Evolutionary conservation across 371 early-diverging fungal species (phyloP).

Genomic region (Mortierella sp.): DNA sequence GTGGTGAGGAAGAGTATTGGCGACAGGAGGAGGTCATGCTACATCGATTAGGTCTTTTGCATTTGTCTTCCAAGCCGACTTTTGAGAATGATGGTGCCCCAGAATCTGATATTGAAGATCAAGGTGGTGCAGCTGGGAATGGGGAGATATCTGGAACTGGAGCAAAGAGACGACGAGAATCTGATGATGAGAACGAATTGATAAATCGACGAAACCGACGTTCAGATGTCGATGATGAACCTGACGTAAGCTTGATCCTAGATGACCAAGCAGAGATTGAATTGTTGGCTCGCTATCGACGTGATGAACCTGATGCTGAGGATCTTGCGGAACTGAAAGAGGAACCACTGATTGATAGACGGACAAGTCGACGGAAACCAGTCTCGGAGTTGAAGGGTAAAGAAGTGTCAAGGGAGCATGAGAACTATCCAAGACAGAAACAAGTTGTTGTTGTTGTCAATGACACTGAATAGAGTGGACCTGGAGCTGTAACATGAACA

Average conservation of each 20-base stretch:
- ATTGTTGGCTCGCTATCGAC: conserved; percentile 16
- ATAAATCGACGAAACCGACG: background rate
- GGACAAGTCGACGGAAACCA: conserved; percentile 2
- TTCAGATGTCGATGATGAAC: background rate
- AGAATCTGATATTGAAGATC: conserved; percentile 8
- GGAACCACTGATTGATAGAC: conserved; percentile 23
- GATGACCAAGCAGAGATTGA: conserved; percentile 30
- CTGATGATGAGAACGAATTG: background rate
- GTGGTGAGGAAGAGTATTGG: conserved; percentile 63
- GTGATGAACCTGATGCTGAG: conserved; percentile 2
- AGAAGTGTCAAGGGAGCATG: conserved; percentile 1
- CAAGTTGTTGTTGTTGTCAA: background rate
- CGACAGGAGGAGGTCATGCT: conserved; percentile 41
- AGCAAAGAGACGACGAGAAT: background rate
- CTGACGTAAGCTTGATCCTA: conserved; percentile 19
- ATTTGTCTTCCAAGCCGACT: conserved; percentile 14
- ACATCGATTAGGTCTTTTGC: conserved; percentile 27
- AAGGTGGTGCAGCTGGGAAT: background rate
- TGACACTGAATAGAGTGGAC: no score
- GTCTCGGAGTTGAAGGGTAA: conserved; percentile 6
- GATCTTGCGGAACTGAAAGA: conserved; percentile 11
- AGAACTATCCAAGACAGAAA: conserved; percentile 2
- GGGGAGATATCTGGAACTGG: background rate
- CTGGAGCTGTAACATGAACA: no score
- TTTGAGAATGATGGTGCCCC: background rate